These are phyloP conservation scores for Spinacia oleracea DNA, from an alignment of 179 eudicot species.

Conservation along the genomic window DNA sequence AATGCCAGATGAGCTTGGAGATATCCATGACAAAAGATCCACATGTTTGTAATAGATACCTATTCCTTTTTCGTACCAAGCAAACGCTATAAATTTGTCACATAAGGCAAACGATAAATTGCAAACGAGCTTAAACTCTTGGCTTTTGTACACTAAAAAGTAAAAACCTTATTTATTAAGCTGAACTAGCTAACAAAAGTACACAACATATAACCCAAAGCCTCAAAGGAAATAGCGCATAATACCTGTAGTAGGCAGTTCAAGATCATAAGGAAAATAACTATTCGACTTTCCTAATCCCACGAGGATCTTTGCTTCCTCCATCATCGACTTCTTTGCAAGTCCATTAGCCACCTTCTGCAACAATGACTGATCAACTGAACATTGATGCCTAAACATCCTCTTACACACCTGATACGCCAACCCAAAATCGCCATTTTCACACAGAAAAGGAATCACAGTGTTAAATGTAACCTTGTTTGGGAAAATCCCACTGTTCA, in stretches of 20 bases:
- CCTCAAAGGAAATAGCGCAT: background rate
- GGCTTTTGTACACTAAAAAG: too few species aligned
- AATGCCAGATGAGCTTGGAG: too few species aligned
- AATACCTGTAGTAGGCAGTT: conserved; percentile 15
- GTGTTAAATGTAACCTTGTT: conserved; percentile 27
- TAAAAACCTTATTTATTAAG: too few species aligned
- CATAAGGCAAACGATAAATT: too few species aligned
- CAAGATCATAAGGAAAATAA: conserved; percentile 30
- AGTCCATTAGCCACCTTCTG: conserved; percentile 56
- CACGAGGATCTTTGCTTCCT: conserved; percentile 50
- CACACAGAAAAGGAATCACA: conserved; percentile 30
- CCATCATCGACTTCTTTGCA: conserved; percentile 39
- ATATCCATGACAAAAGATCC: too few species aligned
- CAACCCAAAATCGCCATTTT: conserved; percentile 42
- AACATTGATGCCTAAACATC: conserved; percentile 17
- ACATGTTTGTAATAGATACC: too few species aligned
- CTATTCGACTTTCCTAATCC: conserved; percentile 33
- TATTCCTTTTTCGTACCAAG: too few species aligned
- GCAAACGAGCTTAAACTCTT: too few species aligned
- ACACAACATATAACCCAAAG: too few species aligned
- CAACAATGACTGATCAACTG: conserved; percentile 24
- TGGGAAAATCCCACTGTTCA: conserved; percentile 20
- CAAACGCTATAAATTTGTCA: too few species aligned
- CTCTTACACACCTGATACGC: conserved; percentile 47
- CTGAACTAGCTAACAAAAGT: too few species aligned